Base-by-base conservation (phyloP, 306 rosid species). In the Arachis stenosperma region DNA sequence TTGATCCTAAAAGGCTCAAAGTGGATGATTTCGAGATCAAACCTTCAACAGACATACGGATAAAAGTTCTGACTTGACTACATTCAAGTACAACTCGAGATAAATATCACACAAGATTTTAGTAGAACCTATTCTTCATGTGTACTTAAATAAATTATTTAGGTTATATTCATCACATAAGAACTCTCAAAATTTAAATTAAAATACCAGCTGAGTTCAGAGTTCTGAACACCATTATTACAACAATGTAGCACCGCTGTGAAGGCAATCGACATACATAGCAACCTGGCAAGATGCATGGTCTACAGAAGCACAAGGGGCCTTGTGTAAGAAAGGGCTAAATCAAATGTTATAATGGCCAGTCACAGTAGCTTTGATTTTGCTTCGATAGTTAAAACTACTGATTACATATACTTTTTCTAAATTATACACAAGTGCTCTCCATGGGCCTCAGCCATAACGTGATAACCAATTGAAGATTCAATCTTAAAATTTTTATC, bases 381-480 rank as follows among this genome's bases (percentile, higher is more conserved):
- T 22, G 58, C 46, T 22, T 42, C 2, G 33, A 22, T 22, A 22
- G 27, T 22, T 71, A 67, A 29, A 39, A 58, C 27, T 15, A 51
- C 13, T 30, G 27, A 36, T 30, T 0, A 9, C 14, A n/a, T 6
- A 67, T 15, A 47, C 29, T 59, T 71, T 0, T 22, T 22, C 61
- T 41, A 6, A n/a, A 6, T 13, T 29, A 42, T 71, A 47, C 59
- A 62, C 66, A n/a, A 51, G 61, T 71, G 67, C 9, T 9, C 51
- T 73, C 3, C 11, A 17, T 17, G 43, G 70, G 40, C 36, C 15
- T 52, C 33, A 22, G 61, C 60, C 51, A 8, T 9, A 46, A 46
- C 2, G 62, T 48, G 42, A 39, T 17, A 61, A 48, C 70, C 61
- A 39, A 73, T 61, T 37, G 51, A 22, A 51, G 70, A 51, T 43